Conservation (phyloP, 202 grass and related monocot genomes). For the Setaria italica region DNA sequence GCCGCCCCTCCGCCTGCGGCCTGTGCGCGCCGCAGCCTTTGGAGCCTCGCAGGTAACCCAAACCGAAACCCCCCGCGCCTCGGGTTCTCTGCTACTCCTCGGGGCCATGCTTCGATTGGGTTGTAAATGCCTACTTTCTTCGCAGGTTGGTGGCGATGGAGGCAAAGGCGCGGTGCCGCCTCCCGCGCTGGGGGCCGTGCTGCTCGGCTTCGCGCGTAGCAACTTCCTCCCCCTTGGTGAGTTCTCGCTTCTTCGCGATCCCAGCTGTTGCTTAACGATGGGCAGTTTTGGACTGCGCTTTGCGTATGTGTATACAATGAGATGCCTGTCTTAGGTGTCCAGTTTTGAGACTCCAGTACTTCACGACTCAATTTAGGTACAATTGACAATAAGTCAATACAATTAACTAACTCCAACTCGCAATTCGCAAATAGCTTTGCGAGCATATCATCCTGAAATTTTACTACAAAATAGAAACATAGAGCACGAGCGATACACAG, state of each 20-base stretch:
- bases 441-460: conserved; percentile 12
- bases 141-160: conserved; percentile 54
- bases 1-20: conserved; percentile 34
- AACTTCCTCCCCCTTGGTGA: conserved; percentile 96
- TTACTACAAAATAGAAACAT: neutral
- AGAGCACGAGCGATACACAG: neutral
- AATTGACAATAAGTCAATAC: neutral
- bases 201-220: conserved; percentile 58
- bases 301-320: conserved; percentile 22
- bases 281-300: neutral
- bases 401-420: neutral
- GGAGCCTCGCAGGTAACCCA: conserved; percentile 48
- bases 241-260: conserved; percentile 19
- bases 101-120: conserved; percentile 23
- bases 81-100: neutral
- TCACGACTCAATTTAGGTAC: neutral
- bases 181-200: conserved; percentile 33
- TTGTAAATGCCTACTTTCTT: conserved; percentile 21
- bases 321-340: neutral
- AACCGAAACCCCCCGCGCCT: neutral
- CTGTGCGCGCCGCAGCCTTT: conserved; percentile 31
- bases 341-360: neutral
- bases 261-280: neutral
- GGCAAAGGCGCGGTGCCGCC: conserved; percentile 34
- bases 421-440: neutral